phyloP scores from a whole-genome alignment of 202 grass and related monocot species.

The Digitaria exilis region DNA sequence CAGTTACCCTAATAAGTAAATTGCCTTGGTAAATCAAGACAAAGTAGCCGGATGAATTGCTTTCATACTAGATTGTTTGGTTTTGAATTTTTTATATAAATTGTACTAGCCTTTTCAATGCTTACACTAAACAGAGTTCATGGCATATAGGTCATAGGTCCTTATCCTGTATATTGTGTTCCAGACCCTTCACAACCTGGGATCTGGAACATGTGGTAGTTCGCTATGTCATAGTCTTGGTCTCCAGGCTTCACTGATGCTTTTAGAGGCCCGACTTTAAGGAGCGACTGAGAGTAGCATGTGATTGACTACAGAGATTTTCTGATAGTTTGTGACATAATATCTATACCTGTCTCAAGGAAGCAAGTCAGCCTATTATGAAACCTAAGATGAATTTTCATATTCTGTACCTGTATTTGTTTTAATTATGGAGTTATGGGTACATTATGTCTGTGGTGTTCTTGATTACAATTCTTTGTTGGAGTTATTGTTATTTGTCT shows the following conservation, averaged over 20 bases:
- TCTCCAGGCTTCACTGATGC: not conserved
- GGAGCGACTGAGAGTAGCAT: not conserved
- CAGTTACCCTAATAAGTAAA: constrained; percentile 26
- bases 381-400: not conserved
- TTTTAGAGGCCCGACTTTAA: not conserved
- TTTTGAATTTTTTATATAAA: constrained; percentile 12
- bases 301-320: not conserved
- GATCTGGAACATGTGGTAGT: too few relatives aligned
- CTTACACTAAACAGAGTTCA: not conserved
- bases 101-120: not conserved
- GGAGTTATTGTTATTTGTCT: constrained; percentile 32
- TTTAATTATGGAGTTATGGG: constrained; percentile 12
- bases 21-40: not conserved
- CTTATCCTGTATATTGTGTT: not conserved
- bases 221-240: not conserved
- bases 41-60: not conserved
- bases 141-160: not conserved
- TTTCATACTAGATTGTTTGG: constrained; percentile 2
- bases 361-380: not conserved
- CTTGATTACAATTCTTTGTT: constrained; percentile 9
- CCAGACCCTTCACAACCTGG: too few relatives aligned
- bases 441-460: not conserved
- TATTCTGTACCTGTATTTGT: not conserved
- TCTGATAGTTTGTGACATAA: not conserved
- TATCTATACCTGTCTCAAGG: not conserved